Evolutionary conservation across 2,329 filamentous ascomycete species (phyloP), one percentile per base, ranked within the genome.

Genomic region (Pseudopithomyces chartarum): DNA sequence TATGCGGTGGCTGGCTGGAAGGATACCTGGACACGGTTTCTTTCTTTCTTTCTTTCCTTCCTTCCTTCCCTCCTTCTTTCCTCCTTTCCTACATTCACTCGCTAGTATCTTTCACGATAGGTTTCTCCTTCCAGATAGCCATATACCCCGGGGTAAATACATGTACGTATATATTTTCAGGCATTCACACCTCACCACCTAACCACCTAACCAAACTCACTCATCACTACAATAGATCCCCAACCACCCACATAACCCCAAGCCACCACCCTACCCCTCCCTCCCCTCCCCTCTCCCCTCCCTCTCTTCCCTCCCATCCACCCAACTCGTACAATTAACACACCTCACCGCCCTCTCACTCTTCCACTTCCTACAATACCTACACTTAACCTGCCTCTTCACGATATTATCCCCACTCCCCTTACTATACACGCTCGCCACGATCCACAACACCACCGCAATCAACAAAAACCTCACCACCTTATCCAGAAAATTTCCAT

Each of bases 331-430:
- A 65, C 84, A 86, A 62, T 85, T 83, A 2, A 84, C 71, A 68
- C 84, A 86, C 6, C 84, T 77, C 58, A 78, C 66, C 55, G 87
- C 87, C 82, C 87, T 87, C 50, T 85, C 82, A 64, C 83, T 87
- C 55, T 90, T 85, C 22, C 73, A 78, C 73, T 87, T 86, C 57
- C 82, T 79, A 69, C 88, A 90, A 66, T 88, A 91, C 67, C 79
- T 83, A 76, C 89, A 92, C 74, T 86, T 89, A 51, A 87, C 81
- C 23, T 84, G 85, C 62, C 84, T 85, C 78, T 90, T 91, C 71
- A 91, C 89, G 60, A 91, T 88, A 13, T 85, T 84, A 51, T 91
- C 88, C 11, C 82, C 80, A 12, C 84, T 85, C 11, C 86, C 68
- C 59, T 79, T 81, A 63, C 87, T 85, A 69, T 90, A 91, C 38